Evolutionary conservation across 768 basidiomycete genomes (phyloP).

Genomic region (Rubroboletus satanas): DNA sequence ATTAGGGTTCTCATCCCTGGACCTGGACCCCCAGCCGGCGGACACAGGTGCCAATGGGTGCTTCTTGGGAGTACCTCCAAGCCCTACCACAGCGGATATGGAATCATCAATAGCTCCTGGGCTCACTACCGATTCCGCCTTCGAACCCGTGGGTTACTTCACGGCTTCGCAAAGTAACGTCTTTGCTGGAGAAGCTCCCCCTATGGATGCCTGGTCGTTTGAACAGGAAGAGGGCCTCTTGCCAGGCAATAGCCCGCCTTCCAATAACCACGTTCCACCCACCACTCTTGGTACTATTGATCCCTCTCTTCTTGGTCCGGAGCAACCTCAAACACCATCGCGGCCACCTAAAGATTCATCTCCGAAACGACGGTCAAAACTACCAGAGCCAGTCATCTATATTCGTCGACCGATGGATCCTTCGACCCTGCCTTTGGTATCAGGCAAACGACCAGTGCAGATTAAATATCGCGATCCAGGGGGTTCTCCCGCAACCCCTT

Average conservation of each 20-base stretch:
- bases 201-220: constrained; percentile 7
- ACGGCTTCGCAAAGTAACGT: constrained; percentile 2
- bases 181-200: background rate
- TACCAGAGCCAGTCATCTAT: constrained; percentile 29
- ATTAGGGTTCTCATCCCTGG: constrained; percentile 5
- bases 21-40: constrained; percentile 2
- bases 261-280: background rate
- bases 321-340: background rate
- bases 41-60: constrained; percentile 10
- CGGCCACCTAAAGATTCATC: background rate
- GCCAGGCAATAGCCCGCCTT: background rate
- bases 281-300: constrained; percentile 22
- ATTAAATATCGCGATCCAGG: constrained; percentile 29
- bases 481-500: background rate
- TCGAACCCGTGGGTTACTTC: background rate
- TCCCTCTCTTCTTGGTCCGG: constrained; percentile 28
- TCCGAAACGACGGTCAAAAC: constrained; percentile 8
- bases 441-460: constrained; percentile 25
- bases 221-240: background rate
- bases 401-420: constrained; percentile 28
- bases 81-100: constrained; percentile 10
- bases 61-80: constrained; percentile 30
- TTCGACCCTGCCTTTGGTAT: constrained; percentile 15
- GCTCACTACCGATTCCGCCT: background rate
- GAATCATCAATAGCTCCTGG: background rate